Percentiles rank a stretch among this genome's conserved stretches.
phyloP scores from a whole-genome alignment of 2,329 filamentous ascomycete species.

The Aspergillus arachidicola region DNA sequence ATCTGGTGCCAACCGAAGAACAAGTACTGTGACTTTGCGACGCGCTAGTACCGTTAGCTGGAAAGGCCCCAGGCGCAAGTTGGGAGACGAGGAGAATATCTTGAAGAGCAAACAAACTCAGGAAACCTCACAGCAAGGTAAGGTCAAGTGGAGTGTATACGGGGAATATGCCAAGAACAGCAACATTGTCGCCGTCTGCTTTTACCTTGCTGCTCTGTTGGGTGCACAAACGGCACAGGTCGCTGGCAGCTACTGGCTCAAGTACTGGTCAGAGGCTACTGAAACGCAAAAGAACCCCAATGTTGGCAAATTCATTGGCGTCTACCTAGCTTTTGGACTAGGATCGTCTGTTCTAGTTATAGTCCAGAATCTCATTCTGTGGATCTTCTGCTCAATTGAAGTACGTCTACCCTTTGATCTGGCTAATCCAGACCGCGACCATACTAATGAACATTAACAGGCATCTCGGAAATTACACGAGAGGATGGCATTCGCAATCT shows the following conservation, averaged over 20 bases:
- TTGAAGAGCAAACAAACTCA: slow-evolving; percentile 83
- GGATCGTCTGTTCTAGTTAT: slow-evolving; percentile 84
- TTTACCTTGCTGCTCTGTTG: slow-evolving; percentile 78
- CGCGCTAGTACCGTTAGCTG: slow-evolving; percentile 92
- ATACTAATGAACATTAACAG: slow-evolving; percentile 29
- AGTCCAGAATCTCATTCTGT: slow-evolving; percentile 88
- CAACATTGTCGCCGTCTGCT: slow-evolving; percentile 78
- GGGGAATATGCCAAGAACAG: slow-evolving; percentile 92
- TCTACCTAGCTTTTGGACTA: slow-evolving; percentile 94
- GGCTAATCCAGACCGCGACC: not conserved
- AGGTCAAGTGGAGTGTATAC: slow-evolving; percentile 97
- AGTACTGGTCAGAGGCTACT: slow-evolving; percentile 86
- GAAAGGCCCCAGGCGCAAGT: slow-evolving; percentile 79
- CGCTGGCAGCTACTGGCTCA: slow-evolving; percentile 87
- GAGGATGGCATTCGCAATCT: slow-evolving; percentile 95
- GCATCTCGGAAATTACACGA: slow-evolving; percentile 96
- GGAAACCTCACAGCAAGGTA: slow-evolving; percentile 89
- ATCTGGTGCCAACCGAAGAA: slow-evolving; percentile 62
- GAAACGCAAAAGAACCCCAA: slow-evolving; percentile 67
- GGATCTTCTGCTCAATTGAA: slow-evolving; percentile 99
- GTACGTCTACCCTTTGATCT: slow-evolving; percentile 50
- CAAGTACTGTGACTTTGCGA: slow-evolving; percentile 77
- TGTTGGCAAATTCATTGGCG: slow-evolving; percentile 86
- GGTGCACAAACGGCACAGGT: slow-evolving; percentile 81
- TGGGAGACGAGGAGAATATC: slow-evolving; percentile 73